These are phyloP conservation scores for Penicillium silybi DNA, from an alignment of 495 filamentous ascomycete genomes.

Conservation along the genomic window DNA sequence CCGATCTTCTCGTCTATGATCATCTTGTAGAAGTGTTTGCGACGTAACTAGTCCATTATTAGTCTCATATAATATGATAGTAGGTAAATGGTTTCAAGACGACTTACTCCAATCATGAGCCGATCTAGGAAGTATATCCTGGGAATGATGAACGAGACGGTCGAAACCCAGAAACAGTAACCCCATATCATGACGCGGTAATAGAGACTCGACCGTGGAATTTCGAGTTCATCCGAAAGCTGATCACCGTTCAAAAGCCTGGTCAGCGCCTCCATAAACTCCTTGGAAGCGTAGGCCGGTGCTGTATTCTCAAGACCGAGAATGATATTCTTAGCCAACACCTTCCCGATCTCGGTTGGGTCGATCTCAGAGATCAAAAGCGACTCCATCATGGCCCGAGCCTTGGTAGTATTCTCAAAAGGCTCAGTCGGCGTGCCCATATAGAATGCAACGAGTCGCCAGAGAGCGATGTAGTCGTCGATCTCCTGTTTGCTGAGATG, in stretches of 20 bases:
- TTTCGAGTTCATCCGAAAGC: constrained; percentile 55
- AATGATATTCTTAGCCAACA: constrained; percentile 74
- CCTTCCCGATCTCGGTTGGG: constrained; percentile 55
- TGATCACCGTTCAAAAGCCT: constrained; percentile 66
- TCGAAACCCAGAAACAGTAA: constrained; percentile 64
- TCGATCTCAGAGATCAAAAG: constrained; percentile 58
- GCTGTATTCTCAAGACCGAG: constrained; percentile 56
- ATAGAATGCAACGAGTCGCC: constrained; percentile 70
- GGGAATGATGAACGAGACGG: constrained; percentile 50
- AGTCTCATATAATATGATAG: background rate
- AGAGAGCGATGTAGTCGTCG: constrained; percentile 67
- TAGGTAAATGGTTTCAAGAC: background rate
- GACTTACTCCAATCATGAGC: constrained; percentile 48
- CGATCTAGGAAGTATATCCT: constrained; percentile 55
- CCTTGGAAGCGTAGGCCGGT: constrained; percentile 56
- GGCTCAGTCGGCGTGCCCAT: constrained; percentile 61
- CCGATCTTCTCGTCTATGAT: constrained; percentile 54
- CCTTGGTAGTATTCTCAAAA: constrained; percentile 51
- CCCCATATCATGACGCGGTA: constrained; percentile 60
- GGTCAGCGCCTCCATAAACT: constrained; percentile 62
- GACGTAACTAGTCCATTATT: constrained; percentile 32
- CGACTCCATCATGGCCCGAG: constrained; percentile 62
- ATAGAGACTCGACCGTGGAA: constrained; percentile 52
- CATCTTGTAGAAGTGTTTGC: constrained; percentile 49
- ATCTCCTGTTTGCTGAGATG: constrained; percentile 59